phyloP scores from a whole-genome alignment of 371 early-diverging fungal species.

The Mortierella sp. region DNA sequence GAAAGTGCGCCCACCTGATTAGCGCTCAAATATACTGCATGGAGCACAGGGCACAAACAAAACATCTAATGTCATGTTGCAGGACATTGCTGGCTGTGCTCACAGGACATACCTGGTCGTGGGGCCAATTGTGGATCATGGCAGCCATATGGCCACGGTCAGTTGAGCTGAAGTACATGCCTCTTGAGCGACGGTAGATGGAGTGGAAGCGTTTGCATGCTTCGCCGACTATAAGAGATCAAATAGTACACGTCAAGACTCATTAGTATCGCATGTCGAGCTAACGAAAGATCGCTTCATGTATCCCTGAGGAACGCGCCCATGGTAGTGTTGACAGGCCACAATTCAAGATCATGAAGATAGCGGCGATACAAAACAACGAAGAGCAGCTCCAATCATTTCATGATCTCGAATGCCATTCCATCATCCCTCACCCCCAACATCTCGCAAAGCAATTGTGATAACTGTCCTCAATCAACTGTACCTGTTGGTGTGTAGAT shows the following conservation, averaged over 20 bases:
- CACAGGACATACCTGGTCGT: conserved; percentile 39
- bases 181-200: conserved; percentile 71
- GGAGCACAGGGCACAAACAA: conserved; percentile 41
- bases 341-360: neutral
- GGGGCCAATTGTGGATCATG: conserved; percentile 53
- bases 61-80: conserved; percentile 5
- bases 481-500: conserved; percentile 56
- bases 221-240: conserved; percentile 30
- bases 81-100: neutral
- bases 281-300: neutral
- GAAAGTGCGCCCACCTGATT: conserved; percentile 12
- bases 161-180: conserved; percentile 71
- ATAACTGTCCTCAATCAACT: neutral
- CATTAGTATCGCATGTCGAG: neutral
- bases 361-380: conserved; percentile 3
- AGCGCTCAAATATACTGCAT: conserved; percentile 5
- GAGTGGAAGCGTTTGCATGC: conserved; percentile 68
- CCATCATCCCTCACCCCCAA: conserved; percentile 7
- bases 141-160: conserved; percentile 70
- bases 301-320: no score
- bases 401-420: neutral
- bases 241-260: neutral
- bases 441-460: conserved; percentile 7
- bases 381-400: neutral
- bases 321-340: neutral